Evolutionary conservation across 2,329 filamentous ascomycete species (phyloP), one percentile per base, ranked within the genome.

Genomic region (Phialophora expanda): DNA sequence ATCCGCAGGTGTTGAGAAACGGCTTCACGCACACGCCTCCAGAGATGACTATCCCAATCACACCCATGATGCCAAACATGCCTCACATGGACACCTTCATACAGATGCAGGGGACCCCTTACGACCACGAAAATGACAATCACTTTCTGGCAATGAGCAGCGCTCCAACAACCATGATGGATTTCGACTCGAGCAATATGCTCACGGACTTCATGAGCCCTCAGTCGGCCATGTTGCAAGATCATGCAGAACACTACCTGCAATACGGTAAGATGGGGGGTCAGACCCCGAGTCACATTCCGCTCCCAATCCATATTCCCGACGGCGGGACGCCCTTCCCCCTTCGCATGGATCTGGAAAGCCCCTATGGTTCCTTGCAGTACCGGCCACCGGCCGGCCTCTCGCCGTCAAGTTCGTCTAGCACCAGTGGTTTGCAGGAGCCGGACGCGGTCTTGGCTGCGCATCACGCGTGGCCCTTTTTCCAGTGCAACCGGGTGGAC

Each of bases 401-500:
- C 12, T 70, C 69, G 12, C 67, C 71, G 34, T 71, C 71, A 6
- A 68, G 53, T 30, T 66, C 65, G 17, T 69, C 69, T 8, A 60
- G 62, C 28, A 62, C 60, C 24, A 71, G 68, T 66, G 69, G 71
- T 24, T 56, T 72, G 55, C 71, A 72, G 44, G 82, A 84, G 64
- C 77, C 82, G 50, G 79, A 79, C 51, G 80, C 81, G 5, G 81
- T 84, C 55, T 76, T 83, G 50, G 78, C 80, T 22, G 82, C 82
- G 30, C 82, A 83, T 64, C 82, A 85, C 64, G 79, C 79, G 7
- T 85, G 83, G 83, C 81, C 80, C 4, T 81, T 80, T 6, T 85
- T 85, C 69, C 78, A 82, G 46, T 85, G 83, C 72, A 83, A 80
- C 14, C 81, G 82, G 28, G 68, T 68, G 17, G 77, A 79, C 24